Evolutionary conservation across 306 rosid genomes (phyloP).

Genomic region (Oemleria cerasiformis): DNA sequence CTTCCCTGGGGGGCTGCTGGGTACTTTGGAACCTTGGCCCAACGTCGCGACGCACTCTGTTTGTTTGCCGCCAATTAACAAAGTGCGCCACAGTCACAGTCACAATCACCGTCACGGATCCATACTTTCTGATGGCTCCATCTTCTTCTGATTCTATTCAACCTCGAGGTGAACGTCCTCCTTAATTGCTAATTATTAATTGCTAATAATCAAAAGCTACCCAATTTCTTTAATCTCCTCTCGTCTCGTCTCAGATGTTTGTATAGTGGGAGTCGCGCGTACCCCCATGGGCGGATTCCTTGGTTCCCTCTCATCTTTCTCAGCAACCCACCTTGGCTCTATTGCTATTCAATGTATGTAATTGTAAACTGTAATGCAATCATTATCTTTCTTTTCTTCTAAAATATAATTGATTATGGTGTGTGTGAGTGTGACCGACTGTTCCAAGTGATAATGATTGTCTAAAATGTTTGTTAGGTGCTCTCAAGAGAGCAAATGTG

Average conservation of each 20-base stretch:
- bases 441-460: no score
- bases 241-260: constrained; percentile 54
- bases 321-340: constrained; percentile 86
- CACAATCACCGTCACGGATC: neutral
- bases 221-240: no score
- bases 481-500: constrained; percentile 75
- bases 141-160: constrained; percentile 38
- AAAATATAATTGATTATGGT: no score
- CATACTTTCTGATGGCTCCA: constrained; percentile 47
- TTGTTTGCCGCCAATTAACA: neutral
- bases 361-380: neutral
- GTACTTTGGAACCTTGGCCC: no score
- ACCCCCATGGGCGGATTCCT: constrained; percentile 87
- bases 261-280: constrained; percentile 89
- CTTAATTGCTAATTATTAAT: neutral
- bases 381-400: neutral
- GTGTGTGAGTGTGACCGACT: no score
- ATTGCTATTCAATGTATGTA: constrained; percentile 53
- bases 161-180: constrained; percentile 53
- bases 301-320: constrained; percentile 74
- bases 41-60: neutral
- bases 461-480: constrained; percentile 41
- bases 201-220: no score
- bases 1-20: neutral
- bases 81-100: no score